Percentiles rank a stretch among this genome's conserved stretches.
These are phyloP conservation scores for Loxodes magnus DNA, from an alignment of 73 alveolate genomes.

Conservation along the genomic window DNA sequence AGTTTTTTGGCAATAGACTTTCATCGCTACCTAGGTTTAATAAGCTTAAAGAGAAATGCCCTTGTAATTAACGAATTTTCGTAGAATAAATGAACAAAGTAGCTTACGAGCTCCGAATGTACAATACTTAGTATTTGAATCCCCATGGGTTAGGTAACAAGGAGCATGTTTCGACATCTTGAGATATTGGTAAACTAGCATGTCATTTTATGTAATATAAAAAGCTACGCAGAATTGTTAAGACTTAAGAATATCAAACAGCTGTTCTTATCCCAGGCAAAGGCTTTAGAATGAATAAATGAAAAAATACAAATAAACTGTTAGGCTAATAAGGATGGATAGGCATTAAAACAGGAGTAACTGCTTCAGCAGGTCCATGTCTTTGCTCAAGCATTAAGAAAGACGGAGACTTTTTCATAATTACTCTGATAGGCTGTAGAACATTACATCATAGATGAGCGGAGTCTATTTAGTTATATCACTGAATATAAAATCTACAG, in stretches of 20 bases:
- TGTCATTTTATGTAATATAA: conserved; percentile 47
- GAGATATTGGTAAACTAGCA: conserved; percentile 54
- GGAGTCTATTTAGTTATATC: too few relatives aligned
- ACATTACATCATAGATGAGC: not conserved
- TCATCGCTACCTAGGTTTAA: conserved; percentile 19
- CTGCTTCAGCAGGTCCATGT: conserved; percentile 86
- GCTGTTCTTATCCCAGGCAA: conserved; percentile 14
- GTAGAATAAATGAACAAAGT: conserved; percentile 62
- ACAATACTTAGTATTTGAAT: conserved; percentile 49
- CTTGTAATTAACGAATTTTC: conserved; percentile 21
- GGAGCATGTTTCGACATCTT: conserved; percentile 49
- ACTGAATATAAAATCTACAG: too few relatives aligned
- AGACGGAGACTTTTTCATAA: not conserved
- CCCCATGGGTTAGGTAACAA: conserved; percentile 73
- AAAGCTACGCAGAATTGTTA: conserved; percentile 33
- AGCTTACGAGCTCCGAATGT: conserved; percentile 52
- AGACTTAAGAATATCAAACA: conserved; percentile 30
- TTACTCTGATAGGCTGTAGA: not conserved
- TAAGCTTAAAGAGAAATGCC: conserved; percentile 24
- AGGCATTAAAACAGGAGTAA: conserved; percentile 77
- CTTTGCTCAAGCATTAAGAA: conserved; percentile 22
- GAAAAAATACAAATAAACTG: conserved; percentile 71
- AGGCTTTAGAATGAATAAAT: conserved; percentile 27
- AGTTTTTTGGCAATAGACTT: conserved; percentile 24
- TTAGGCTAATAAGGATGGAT: conserved; percentile 57